Percentiles rank a stretch among this genome's conserved stretches.
phyloP scores from a whole-genome alignment of 2,329 filamentous ascomycete species.

The Colletotrichum brevisporum region DNA sequence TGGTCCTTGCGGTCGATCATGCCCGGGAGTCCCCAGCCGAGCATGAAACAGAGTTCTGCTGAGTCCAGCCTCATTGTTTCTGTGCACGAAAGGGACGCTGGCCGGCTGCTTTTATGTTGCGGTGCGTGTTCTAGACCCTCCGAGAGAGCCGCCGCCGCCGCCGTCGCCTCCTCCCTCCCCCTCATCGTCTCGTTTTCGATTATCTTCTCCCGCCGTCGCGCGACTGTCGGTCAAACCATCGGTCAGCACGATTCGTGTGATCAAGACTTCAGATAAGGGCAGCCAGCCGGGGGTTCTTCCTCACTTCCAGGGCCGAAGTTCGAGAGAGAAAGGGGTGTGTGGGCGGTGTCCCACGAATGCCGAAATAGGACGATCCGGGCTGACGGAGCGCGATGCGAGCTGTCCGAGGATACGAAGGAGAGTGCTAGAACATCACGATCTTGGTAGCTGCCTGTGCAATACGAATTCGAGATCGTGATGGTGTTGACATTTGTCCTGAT shows the following conservation, averaged over 20 bases:
- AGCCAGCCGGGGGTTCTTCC: neutral
- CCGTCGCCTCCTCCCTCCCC: too few species aligned
- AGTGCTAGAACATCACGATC: neutral
- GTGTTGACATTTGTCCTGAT: neutral
- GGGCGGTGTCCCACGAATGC: neutral
- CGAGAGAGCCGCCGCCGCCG: neutral
- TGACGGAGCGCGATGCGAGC: neutral
- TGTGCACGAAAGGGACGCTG: neutral
- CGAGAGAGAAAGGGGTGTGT: neutral
- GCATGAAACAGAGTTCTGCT: neutral
- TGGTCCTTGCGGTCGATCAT: neutral
- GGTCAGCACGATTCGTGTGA: neutral
- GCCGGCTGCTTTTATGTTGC: neutral
- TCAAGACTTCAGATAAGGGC: neutral
- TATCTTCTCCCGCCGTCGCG: neutral
- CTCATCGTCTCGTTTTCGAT: neutral
- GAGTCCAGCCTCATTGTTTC: neutral
- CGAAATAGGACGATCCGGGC: neutral
- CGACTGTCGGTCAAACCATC: neutral
- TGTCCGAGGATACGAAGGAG: neutral
- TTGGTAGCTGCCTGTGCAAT: neutral
- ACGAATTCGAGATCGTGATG: neutral
- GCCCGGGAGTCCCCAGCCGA: neutral
- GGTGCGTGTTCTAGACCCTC: conserved; percentile 7
- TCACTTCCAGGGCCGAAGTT: neutral